Percentiles rank a stretch among this genome's conserved stretches.
phyloP scores from a whole-genome alignment of 768 basidiomycete genomes.

The Chalciporus piperatus region DNA sequence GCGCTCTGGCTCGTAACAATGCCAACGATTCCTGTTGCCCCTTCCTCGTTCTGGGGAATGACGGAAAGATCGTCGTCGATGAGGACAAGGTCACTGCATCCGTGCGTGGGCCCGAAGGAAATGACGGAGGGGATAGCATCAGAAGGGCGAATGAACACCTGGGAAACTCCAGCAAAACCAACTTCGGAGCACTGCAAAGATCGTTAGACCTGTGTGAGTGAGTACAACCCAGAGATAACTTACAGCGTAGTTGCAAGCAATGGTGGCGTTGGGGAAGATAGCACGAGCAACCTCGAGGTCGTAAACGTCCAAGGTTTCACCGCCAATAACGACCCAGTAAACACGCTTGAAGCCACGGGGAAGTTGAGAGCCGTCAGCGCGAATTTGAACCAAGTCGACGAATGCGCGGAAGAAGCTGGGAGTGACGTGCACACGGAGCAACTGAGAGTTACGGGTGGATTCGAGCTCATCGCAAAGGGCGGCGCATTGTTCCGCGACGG shows the following conservation, averaged over 20 bases:
- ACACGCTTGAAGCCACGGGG: conserved; percentile 25
- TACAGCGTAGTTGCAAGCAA: conserved; percentile 31
- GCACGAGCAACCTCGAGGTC: conserved; percentile 27
- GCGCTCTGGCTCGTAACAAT: conserved; percentile 28
- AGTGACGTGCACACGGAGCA: conserved; percentile 29
- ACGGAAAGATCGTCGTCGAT: conserved; percentile 22
- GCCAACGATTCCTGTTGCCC: conserved; percentile 26
- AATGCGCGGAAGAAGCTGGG: conserved; percentile 30
- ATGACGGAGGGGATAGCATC: conserved; percentile 25
- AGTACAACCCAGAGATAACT: too few species aligned
- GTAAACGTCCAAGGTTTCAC: conserved; percentile 22
- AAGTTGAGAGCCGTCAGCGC: conserved; percentile 11
- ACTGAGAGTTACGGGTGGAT: conserved; percentile 16
- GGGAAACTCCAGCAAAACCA: conserved; percentile 30
- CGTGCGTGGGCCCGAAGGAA: conserved; percentile 28
- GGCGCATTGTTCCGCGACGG: conserved; percentile 27
- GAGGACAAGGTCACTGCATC: conserved; percentile 27
- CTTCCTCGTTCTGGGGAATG: conserved; percentile 18
- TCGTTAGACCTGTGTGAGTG: too few species aligned
- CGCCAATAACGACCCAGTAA: conserved; percentile 34
- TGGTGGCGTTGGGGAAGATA: conserved; percentile 24
- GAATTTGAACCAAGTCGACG: conserved; percentile 26
- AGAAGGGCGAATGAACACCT: conserved; percentile 27
- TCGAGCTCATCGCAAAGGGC: conserved; percentile 26
- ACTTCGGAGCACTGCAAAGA: conserved; percentile 23